Evolutionary conservation across 1,139 yeast genomes (phyloP), one percentile per base, ranked within the genome.

Genomic region (Kurtzmaniella quercitrusa): DNA sequence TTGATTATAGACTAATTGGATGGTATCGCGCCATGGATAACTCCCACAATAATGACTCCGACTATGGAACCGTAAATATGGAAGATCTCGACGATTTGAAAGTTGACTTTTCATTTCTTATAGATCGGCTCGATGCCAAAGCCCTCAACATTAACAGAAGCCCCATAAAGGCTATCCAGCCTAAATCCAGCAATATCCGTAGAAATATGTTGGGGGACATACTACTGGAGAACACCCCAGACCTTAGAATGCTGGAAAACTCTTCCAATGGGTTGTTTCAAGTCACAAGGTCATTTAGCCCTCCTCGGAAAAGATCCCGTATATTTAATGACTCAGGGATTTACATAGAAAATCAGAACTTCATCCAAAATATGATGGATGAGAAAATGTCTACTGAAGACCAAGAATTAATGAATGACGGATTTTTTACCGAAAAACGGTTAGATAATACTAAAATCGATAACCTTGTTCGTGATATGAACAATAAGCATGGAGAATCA

Each of bases 361-460:
- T 11, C 2, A 15, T 41, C 44, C 25, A 33, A 36, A 27, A 12
- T n/a, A 25, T 39, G 38, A 43, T 43, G 34, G 41, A 45, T 36
- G 37, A 47, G 36, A 17, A 16, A 5, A 12, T 16, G 10, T 9
- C 16, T 4, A 15, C 14, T 14, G 16, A 9, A 9, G 36, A 31
- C 18, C 11, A 17, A 9, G 16, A 10, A 14, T 14, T 31, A 4
- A 21, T 33, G 17, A 48, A 54, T 27, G 58, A 54, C n/a, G 58
- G 50, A 11, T 48, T 52, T 16, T 50, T 54, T 27, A 39, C 46
- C 10, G 55, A 55, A 16, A 55, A 54, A 40, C 46, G 60, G 44
- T 55, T 70, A 40, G 60, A 60, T 39, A 68, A 70, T 46, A 62
- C 63, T 47, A 71, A 71, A 46, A 60, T 72, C 25, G 69, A 67